These are phyloP conservation scores for Chlamydomonas eustigma DNA, from an alignment of 139 green algal genomes.

Conservation along the genomic window DNA sequence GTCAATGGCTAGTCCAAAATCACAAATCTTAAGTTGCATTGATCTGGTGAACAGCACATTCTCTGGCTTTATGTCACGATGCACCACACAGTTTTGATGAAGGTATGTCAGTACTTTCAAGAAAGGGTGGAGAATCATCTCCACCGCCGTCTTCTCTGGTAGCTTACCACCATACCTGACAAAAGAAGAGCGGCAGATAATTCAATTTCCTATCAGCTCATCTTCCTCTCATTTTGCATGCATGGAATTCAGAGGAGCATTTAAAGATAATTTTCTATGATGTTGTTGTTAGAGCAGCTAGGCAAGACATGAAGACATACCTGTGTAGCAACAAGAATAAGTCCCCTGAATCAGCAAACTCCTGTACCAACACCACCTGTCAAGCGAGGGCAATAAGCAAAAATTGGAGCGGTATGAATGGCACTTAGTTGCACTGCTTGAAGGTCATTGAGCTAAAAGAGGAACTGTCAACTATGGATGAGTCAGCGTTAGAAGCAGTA, in stretches of 20 bases:
- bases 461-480: background rate
- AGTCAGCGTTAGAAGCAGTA: too few relatives aligned
- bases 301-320: slow-evolving; percentile 11
- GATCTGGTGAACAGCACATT: slow-evolving; percentile 40
- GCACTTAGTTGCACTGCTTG: background rate
- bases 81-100: slow-evolving; percentile 28
- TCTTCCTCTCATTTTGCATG: background rate
- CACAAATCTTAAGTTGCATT: slow-evolving; percentile 42
- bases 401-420: too few relatives aligned
- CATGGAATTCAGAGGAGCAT: background rate
- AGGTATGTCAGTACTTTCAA: slow-evolving; percentile 39
- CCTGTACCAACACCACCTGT: slow-evolving; percentile 48
- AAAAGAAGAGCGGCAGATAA: too few relatives aligned
- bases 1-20: slow-evolving; percentile 64
- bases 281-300: too few relatives aligned
- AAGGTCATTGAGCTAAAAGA: background rate
- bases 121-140: slow-evolving; percentile 44
- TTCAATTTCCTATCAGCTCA: background rate
- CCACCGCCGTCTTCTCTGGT: slow-evolving; percentile 38
- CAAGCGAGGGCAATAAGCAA: background rate
- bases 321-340: slow-evolving; percentile 44
- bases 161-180: slow-evolving; percentile 42
- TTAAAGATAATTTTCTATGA: background rate
- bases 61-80: slow-evolving; percentile 35
- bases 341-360: slow-evolving; percentile 44